phyloP scores from a whole-genome alignment of 768 basidiomycete species.

The Daedalea quercina region DNA sequence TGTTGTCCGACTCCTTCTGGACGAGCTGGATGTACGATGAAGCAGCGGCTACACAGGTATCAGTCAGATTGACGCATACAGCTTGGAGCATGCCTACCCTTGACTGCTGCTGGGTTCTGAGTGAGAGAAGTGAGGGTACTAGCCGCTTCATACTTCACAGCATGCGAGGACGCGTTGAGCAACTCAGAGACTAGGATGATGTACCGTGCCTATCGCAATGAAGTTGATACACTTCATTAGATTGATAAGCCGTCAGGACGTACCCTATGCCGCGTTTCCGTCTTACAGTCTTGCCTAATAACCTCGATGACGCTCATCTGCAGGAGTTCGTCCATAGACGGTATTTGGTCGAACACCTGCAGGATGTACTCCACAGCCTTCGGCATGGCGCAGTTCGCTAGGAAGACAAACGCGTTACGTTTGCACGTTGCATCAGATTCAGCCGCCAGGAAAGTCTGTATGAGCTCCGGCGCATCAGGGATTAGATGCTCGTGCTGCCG shows the following conservation, averaged over 20 bases:
- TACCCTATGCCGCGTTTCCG: constrained; percentile 80
- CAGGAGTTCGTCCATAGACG: constrained; percentile 80
- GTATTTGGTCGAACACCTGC: constrained; percentile 77
- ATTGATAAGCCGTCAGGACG: constrained; percentile 6
- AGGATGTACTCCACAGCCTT: constrained; percentile 91
- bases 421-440: constrained; percentile 96
- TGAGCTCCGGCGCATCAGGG: constrained; percentile 92
- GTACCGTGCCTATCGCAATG: constrained; percentile 64
- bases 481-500: constrained; percentile 92
- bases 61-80: background rate
- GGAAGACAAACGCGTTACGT: constrained; percentile 94
- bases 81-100: constrained; percentile 47
- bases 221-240: background rate
- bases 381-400: constrained; percentile 78
- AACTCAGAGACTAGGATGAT: constrained; percentile 92
- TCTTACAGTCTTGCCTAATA: constrained; percentile 83
- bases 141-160: constrained; percentile 97
- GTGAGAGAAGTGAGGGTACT: constrained; percentile 91
- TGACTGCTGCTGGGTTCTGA: constrained; percentile 92
- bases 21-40: constrained; percentile 83
- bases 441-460: constrained; percentile 92
- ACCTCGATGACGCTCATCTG: constrained; percentile 97
- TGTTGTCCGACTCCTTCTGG: constrained; percentile 96
- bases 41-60: constrained; percentile 62
- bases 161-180: constrained; percentile 81